Base-by-base conservation (phyloP, 1,139 yeast genomes). In the Zygoascus meyerae region DNA sequence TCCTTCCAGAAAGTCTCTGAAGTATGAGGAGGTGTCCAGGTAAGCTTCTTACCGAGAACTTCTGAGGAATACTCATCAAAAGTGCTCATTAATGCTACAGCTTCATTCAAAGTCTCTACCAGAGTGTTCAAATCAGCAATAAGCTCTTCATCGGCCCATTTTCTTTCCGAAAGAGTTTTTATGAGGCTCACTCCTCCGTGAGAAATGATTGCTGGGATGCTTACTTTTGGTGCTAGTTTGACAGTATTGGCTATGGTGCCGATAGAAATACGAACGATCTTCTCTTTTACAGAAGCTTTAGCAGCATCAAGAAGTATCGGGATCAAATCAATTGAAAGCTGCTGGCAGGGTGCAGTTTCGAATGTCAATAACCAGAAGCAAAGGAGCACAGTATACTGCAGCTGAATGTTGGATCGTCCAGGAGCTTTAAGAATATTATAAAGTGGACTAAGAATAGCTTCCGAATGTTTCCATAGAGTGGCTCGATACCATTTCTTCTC, bases 101-200 rank as follows among this genome's bases (percentile, higher is more conserved):
- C 82, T 34, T 81, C 85, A 54, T 80, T 79, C 57, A 92, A 75
- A 11, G 72, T 72, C 40, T 74, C 79, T 47, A 73, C 69, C 55
- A 92, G 71, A 42, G 68, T 66, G 30, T 71, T 71, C 55, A 94
- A 75, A 64, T 90, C 97, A 33, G 71, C 74, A 44, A 86, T 77
- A 56, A 94, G 77, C 65, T 92, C 99, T 54, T 87, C 95, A 64
- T 92, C 99, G 10, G 95, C 86, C 81, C 95, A 90, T 65, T 92
- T 92, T 59, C 97, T 75, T 54, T 85, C 92, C 54, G 79, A 77
- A 56, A 92, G 75, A 47, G 83, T 79, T 55, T 77, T 79, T 50
- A 86, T 71, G 8, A 81, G 74, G 45, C 81, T 76, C 51, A 86
- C 72, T 2, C 95, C 95, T 57, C 84, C 86, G 52, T 86, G 86